A percentile compares a stretch with the other conserved stretches of the same genome.
Evolutionary conservation across 2,329 filamentous ascomycete genomes (phyloP).

Genomic region (Monosporascus sp.): DNA sequence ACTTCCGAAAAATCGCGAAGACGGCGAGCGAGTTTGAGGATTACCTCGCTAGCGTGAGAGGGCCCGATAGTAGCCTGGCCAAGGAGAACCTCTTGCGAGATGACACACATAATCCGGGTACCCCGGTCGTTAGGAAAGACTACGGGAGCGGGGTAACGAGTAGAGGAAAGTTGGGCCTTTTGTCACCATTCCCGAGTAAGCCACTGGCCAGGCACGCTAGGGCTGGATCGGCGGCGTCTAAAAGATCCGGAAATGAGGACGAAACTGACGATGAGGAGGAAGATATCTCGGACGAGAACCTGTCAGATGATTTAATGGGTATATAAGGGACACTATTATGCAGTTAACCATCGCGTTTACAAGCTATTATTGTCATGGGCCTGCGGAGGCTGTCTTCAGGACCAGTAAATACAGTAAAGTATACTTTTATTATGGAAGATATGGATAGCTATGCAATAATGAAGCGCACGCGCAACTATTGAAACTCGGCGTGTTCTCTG

Average conservation of each 20-base stretch:
- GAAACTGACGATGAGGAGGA: too few species aligned
- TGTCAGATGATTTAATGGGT: neutral
- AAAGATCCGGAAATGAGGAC: neutral
- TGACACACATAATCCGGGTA: neutral
- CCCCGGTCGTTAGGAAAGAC: neutral
- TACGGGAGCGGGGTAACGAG: neutral
- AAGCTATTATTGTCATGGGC: too few species aligned
- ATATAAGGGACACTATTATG: too few species aligned
- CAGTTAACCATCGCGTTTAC: too few species aligned
- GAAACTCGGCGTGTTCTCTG: too few species aligned
- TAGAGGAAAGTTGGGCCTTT: neutral
- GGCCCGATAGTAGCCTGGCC: slow-evolving; percentile 5
- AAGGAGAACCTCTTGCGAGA: slow-evolving; percentile 6
- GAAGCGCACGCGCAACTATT: too few species aligned
- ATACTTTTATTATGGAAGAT: too few species aligned
- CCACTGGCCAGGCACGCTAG: neutral
- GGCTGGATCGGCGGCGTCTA: neutral
- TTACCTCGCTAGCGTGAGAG: slow-evolving; percentile 2
- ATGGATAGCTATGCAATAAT: too few species aligned
- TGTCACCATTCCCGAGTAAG: neutral
- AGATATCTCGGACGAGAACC: neutral
- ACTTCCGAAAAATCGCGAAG: slow-evolving; percentile 9
- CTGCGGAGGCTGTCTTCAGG: too few species aligned
- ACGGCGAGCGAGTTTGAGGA: slow-evolving; percentile 11
- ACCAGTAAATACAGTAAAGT: too few species aligned